Conservation (phyloP, 257 asterid species). For the Fraxinus cuspidata region DNA sequence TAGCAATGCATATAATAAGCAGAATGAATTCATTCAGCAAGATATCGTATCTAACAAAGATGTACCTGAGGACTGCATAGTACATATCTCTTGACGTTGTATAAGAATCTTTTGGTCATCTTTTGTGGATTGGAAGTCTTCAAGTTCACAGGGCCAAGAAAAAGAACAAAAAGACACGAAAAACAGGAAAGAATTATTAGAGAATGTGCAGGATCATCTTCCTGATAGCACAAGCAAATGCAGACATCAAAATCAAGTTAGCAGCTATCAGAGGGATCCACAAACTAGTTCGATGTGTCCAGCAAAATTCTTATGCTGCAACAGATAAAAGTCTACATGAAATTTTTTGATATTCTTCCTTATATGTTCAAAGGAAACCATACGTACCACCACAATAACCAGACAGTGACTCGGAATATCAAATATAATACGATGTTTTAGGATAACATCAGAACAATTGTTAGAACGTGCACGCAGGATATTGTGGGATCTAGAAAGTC, state of each 20-base stretch:
- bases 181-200: not conserved
- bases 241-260: not conserved
- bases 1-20: not conserved
- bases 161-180: not conserved
- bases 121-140: conserved; percentile 44
- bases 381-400: no score
- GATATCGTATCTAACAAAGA: not conserved
- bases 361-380: no score
- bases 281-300: no score
- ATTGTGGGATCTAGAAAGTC: no score
- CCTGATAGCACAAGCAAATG: not conserved
- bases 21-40: not conserved
- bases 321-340: no score
- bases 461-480: no score
- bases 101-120: conserved; percentile 39
- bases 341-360: no score
- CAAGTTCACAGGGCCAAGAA: conserved; percentile 2
- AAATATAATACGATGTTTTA: no score
- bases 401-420: not conserved
- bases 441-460: no score
- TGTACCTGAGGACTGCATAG: conserved; percentile 63
- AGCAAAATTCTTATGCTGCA: no score
- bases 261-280: not conserved
- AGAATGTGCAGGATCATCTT: not conserved
- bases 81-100: conserved; percentile 47